These are phyloP conservation scores for Aspergillus indologenus DNA, from an alignment of 495 filamentous ascomycete species.

Conservation along the genomic window DNA sequence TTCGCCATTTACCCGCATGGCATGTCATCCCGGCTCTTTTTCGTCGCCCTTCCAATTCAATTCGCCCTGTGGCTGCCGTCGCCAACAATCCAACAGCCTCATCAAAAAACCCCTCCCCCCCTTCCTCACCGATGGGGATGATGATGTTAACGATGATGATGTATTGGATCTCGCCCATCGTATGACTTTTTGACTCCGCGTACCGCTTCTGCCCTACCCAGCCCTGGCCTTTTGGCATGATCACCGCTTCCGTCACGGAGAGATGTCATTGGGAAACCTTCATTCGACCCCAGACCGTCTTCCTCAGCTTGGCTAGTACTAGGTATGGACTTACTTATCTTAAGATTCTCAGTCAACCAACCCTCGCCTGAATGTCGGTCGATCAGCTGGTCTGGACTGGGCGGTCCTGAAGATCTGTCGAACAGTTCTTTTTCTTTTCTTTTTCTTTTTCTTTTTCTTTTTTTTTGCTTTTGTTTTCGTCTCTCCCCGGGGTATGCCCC, in stretches of 20 bases:
- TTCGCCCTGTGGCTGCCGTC: conserved; percentile 12
- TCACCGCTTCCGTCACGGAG: conserved; percentile 13
- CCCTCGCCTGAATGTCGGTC: conserved; percentile 16
- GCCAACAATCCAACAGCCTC: not conserved
- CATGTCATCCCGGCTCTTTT: conserved; percentile 25
- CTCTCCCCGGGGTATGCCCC: conserved; percentile 20
- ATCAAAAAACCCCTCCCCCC: not conserved
- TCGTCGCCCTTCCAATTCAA: conserved; percentile 18
- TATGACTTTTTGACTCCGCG: conserved; percentile 21
- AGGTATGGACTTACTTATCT: conserved; percentile 1
- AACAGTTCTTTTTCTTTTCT: not conserved
- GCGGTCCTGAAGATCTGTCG: conserved; percentile 12
- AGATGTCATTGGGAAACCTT: conserved; percentile 3
- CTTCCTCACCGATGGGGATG: not conserved
- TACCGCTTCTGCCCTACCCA: conserved; percentile 10
- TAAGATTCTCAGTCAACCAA: conserved; percentile 15
- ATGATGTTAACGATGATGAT: conserved; percentile 20
- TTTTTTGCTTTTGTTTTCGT: not conserved
- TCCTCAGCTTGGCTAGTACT: conserved; percentile 5
- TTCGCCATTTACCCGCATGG: conserved; percentile 6
- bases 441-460: not conserved
- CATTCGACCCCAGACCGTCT: conserved; percentile 16
- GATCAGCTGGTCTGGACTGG: conserved; percentile 28
- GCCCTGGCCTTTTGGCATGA: conserved; percentile 1
- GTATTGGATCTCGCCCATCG: conserved; percentile 25